Evolutionary conservation across 768 basidiomycete genomes (phyloP), one percentile per base, ranked within the genome.

Genomic region (Xerocomellus intermedius): DNA sequence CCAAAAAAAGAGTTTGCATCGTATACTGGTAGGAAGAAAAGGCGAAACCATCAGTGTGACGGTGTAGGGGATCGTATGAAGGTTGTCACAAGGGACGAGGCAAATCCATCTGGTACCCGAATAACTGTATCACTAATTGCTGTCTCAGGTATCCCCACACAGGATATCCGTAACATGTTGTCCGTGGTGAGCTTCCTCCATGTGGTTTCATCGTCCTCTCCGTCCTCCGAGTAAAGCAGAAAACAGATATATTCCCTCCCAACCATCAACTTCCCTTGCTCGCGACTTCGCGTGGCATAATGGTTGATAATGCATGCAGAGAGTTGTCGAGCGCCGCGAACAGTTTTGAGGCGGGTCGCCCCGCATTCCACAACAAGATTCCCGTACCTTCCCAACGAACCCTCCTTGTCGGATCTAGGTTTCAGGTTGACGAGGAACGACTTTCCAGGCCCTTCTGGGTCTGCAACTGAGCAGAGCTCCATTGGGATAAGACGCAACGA

Each of bases 131-230:
- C 26, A 26, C 26, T 26, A 26, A 7, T 26, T 26, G 26, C 26
- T 26, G 19, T 35, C 24, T 21, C 37, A 17, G 30, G n/a, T 8
- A 19, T 6, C 17, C 32, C 55, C 19, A 33, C 17, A 32, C 16
- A 56, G n/a, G 43, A 19, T 35, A 56, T 41, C 16, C 55, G 51
- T 2, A 55, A 26, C n/a, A 54, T 10, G 14, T 54, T 55, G 50
- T 55, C 51, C 24, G 51, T 55, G 16, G n/a, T 8, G 26, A 56
- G 52, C 16, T 55, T 55, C 55, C 28, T 55, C 52, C 52, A 54
- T 10, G 19, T n/a, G 5, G 17, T n/a, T 21, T 39, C 52, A 26
- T 43, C 53, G 6, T 28, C 52, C 19, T 13, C 14, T 30, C 30
- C 24, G 14, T 24, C 21, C 12, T 30, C 26, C 5, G 33, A 28